These are phyloP conservation scores for Cladosporium austrohemisphaericum DNA, from an alignment of 2,329 filamentous ascomycete species.

Conservation along the genomic window DNA sequence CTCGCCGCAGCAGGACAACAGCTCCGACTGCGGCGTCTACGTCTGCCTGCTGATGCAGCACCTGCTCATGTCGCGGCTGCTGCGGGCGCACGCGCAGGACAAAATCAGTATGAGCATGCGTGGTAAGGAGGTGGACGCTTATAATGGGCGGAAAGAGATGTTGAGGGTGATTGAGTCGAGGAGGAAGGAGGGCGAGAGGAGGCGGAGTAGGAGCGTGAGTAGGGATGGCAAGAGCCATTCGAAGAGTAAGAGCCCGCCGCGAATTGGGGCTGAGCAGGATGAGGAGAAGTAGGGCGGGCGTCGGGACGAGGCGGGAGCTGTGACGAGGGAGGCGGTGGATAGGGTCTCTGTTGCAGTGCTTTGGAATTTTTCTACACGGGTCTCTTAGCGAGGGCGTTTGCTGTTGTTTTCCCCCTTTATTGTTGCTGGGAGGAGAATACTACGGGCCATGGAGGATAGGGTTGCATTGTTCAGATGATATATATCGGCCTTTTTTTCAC, in stretches of 20 bases:
- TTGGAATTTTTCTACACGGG: no score
- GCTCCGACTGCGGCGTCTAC: conserved; percentile 90
- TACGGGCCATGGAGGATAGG: no score
- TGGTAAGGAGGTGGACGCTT: conserved; percentile 77
- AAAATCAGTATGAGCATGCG: conserved; percentile 94
- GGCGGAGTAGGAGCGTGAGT: conserved; percentile 44
- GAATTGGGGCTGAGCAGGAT: conserved; percentile 29
- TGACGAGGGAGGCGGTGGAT: no score
- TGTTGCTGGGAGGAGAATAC: no score
- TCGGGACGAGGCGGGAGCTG: no score
- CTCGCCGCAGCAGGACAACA: conserved; percentile 85
- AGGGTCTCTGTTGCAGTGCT: no score
- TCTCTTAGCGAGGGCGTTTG: no score
- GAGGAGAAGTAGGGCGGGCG: conserved; percentile 4
- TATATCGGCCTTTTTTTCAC: no score
- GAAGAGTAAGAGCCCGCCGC: conserved; percentile 26
- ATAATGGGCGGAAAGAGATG: conserved; percentile 83
- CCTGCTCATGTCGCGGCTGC: conserved; percentile 76
- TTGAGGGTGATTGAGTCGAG: conserved; percentile 80
- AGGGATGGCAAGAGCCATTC: conserved; percentile 16
- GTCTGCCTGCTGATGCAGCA: conserved; percentile 95
- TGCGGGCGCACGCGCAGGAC: conserved; percentile 73
- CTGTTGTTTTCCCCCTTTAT: no score
- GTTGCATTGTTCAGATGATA: no score
- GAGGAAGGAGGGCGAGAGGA: conserved; percentile 79